phyloP scores from a whole-genome alignment of 2,329 filamentous ascomycete species.

The Cladosporium sp. region DNA sequence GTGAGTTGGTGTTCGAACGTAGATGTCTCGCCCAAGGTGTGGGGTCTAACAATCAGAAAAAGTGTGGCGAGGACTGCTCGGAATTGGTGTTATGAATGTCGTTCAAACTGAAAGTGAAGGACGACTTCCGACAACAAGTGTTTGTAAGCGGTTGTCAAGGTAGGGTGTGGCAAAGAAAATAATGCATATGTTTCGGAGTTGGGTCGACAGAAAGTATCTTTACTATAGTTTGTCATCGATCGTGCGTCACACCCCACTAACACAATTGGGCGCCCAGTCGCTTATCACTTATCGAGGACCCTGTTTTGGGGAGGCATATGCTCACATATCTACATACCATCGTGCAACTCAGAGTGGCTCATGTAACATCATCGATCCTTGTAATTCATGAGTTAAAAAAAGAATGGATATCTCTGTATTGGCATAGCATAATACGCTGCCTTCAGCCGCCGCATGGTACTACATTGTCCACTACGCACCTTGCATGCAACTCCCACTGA shows the following conservation, averaged over 20 bases:
- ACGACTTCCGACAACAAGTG: background rate
- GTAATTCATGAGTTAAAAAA: no score
- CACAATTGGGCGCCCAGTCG: background rate
- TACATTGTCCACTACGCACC: no score
- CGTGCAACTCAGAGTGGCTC: no score
- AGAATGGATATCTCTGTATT: no score
- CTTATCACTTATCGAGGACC: background rate
- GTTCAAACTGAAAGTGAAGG: background rate
- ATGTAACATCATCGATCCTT: no score
- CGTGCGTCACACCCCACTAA: background rate
- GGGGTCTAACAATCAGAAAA: slow-evolving; percentile 1
- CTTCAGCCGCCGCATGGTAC: no score
- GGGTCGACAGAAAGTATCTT: background rate
- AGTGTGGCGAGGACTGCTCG: background rate
- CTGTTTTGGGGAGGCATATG: no score
- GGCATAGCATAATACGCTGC: no score
- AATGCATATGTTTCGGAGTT: background rate
- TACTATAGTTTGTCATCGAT: background rate
- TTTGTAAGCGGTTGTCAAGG: background rate
- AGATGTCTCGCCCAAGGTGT: background rate
- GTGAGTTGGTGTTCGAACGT: background rate
- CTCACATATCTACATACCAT: background rate
- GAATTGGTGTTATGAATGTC: background rate
- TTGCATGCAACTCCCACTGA: no score
- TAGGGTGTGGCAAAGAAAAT: background rate